Conservation (phyloP, 192 early-diverging fungal species). For the Rhizophagus sp. region DNA sequence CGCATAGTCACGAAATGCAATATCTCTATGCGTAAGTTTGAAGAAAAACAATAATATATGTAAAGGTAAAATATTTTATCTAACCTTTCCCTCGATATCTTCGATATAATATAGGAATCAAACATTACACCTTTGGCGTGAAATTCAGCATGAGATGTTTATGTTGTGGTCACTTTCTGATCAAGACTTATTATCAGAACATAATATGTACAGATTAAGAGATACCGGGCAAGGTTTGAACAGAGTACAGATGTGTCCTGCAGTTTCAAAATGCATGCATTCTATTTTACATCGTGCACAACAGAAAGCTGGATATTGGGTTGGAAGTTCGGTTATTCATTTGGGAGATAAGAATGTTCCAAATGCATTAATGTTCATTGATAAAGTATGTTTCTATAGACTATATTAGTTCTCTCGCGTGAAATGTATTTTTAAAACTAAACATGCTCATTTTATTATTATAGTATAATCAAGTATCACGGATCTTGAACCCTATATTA, state of each 20-base stretch:
- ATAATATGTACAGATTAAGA: slow-evolving; percentile 82
- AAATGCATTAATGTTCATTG: slow-evolving; percentile 97
- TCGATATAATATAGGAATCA: slow-evolving; percentile 52
- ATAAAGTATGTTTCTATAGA: slow-evolving; percentile 55
- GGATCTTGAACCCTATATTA: slow-evolving; percentile 89
- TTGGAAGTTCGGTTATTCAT: slow-evolving; percentile 95
- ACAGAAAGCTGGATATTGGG: slow-evolving; percentile 81
- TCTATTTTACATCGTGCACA: slow-evolving; percentile 87
- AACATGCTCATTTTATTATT: slow-evolving; percentile 25
- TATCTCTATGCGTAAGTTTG: slow-evolving; percentile 75
- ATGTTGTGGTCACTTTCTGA: slow-evolving; percentile 93
- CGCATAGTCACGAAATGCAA: slow-evolving; percentile 91
- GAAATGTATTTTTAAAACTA: background rate
- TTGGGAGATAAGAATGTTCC: slow-evolving; percentile 98
- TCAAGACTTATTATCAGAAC: slow-evolving; percentile 70
- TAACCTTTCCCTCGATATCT: background rate
- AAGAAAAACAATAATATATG: background rate
- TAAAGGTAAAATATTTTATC: background rate
- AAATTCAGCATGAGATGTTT: slow-evolving; percentile 98
- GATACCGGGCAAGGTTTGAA: slow-evolving; percentile 98
- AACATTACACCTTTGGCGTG: slow-evolving; percentile 93
- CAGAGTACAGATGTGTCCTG: slow-evolving; percentile 88
- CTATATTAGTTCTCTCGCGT: background rate
- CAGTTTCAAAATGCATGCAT: slow-evolving; percentile 84
- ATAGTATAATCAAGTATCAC: slow-evolving; percentile 96